Conservation (phyloP, 768 basidiomycete species). For the Lactifluus pinguis region DNA sequence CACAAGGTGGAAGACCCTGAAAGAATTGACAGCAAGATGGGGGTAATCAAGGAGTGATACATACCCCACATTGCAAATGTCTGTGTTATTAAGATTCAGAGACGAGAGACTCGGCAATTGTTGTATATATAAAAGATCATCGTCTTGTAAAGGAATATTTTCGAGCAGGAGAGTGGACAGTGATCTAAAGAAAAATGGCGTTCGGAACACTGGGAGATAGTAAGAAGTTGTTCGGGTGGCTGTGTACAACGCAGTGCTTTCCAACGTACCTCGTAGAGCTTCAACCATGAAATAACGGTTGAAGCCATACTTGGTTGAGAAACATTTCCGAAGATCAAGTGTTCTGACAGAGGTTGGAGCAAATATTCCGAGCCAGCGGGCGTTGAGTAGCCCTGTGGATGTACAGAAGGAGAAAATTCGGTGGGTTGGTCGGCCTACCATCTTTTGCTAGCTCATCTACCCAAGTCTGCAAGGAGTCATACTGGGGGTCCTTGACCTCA, state of each 20-base stretch:
- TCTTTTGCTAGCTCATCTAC: too few relatives aligned
- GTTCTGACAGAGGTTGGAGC: too few relatives aligned
- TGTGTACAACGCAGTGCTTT: neutral
- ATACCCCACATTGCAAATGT: neutral
- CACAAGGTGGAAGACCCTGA: conserved; percentile 49
- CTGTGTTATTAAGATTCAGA: conserved; percentile 37
- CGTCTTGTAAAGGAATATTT: neutral
- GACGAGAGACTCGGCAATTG: neutral
- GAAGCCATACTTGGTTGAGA: too few relatives aligned
- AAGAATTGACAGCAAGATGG: neutral
- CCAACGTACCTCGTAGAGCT: neutral
- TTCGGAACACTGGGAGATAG: neutral
- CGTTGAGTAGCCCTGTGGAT: too few relatives aligned
- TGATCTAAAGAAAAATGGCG: neutral
- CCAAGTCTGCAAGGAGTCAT: neutral
- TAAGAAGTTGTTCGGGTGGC: neutral
- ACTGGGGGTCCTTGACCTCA: neutral
- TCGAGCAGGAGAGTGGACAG: neutral
- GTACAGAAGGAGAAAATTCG: too few relatives aligned
- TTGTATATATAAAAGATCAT: conserved; percentile 1
- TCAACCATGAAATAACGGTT: too few relatives aligned
- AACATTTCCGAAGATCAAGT: too few relatives aligned
- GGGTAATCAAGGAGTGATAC: neutral
- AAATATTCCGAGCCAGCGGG: too few relatives aligned
- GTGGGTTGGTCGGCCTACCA: too few relatives aligned